Evolutionary conservation across 257 asterid species (phyloP).

Genomic region (Salvia hispanica): DNA sequence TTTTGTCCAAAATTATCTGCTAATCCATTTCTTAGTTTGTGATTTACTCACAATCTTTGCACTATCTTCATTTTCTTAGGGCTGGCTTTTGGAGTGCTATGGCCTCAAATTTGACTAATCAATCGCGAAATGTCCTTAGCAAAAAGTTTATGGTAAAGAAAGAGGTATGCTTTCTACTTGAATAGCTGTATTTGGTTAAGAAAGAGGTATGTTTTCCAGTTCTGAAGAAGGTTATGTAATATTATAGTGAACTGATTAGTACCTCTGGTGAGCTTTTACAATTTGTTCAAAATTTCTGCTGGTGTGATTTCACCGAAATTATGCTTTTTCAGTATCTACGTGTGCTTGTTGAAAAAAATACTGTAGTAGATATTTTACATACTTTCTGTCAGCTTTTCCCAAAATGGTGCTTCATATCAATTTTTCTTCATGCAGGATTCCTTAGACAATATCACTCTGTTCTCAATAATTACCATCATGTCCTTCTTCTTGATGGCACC

Average conservation of each 20-base stretch:
- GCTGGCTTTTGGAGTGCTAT: slow-evolving; percentile 99
- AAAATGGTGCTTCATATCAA: slow-evolving; percentile 22
- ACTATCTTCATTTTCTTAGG: slow-evolving; percentile 46
- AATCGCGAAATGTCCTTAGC: slow-evolving; percentile 96
- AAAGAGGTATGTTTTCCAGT: not conserved
- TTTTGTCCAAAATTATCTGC: slow-evolving; percentile 14
- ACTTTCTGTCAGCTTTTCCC: slow-evolving; percentile 14
- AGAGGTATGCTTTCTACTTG: slow-evolving; percentile 56
- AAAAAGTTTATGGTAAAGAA: slow-evolving; percentile 95
- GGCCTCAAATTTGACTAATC: slow-evolving; percentile 98
- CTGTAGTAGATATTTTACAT: slow-evolving; percentile 1
- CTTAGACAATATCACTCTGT: slow-evolving; percentile 58
- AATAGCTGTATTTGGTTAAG: not conserved
- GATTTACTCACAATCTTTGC: not conserved
- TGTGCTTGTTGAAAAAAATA: too few species aligned
- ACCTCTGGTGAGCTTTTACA: not conserved
- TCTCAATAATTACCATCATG: slow-evolving; percentile 60
- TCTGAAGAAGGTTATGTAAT: not conserved
- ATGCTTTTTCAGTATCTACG: too few species aligned
- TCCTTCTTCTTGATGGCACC: slow-evolving; percentile 61
- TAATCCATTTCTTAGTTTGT: not conserved
- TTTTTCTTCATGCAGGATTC: slow-evolving; percentile 51
- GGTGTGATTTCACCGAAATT: not conserved
- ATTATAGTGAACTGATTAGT: not conserved
- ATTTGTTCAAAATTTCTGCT: slow-evolving; percentile 2